Conservation (phyloP, 176 grass and related monocot genomes). For the Lolium rigidum region DNA sequence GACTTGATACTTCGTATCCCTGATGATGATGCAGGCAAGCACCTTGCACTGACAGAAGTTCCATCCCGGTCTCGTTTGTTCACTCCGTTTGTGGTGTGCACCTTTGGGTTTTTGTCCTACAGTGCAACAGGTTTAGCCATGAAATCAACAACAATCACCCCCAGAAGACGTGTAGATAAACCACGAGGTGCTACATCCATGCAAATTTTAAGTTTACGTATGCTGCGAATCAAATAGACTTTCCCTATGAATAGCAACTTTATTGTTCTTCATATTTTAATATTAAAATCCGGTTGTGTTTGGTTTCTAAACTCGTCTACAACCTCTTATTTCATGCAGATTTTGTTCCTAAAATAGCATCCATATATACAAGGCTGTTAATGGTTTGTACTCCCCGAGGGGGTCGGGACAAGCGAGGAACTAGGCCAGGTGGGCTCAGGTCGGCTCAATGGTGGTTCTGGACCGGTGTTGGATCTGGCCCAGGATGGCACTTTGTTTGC, state of each 20-base stretch:
- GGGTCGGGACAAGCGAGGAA: too few relatives aligned
- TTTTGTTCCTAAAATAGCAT: slow-evolving; percentile 9
- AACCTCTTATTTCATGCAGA: neutral
- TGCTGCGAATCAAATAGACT: neutral
- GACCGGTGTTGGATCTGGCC: too few relatives aligned
- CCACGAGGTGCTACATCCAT: too few relatives aligned
- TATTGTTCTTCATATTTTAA: neutral
- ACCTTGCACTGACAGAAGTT: slow-evolving; percentile 7
- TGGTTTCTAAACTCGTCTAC: neutral
- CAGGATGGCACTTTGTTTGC: too few relatives aligned
- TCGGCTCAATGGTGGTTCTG: too few relatives aligned
- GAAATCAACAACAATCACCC: neutral
- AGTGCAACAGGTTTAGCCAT: slow-evolving; percentile 27
- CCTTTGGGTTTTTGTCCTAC: slow-evolving; percentile 55
- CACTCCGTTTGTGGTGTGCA: slow-evolving; percentile 33
- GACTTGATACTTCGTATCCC: slow-evolving; percentile 58
- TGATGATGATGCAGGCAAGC: neutral
- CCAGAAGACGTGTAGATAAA: neutral
- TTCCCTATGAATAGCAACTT: neutral
- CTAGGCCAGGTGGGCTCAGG: too few relatives aligned
- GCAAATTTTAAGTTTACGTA: neutral
- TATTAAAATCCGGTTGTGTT: neutral
- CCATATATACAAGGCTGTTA: neutral
- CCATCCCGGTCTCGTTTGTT: slow-evolving; percentile 30
- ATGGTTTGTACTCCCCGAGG: too few relatives aligned